Evolutionary conservation across 1,139 yeast genomes (phyloP).

Genomic region (Meyerozyma smithsonii): DNA sequence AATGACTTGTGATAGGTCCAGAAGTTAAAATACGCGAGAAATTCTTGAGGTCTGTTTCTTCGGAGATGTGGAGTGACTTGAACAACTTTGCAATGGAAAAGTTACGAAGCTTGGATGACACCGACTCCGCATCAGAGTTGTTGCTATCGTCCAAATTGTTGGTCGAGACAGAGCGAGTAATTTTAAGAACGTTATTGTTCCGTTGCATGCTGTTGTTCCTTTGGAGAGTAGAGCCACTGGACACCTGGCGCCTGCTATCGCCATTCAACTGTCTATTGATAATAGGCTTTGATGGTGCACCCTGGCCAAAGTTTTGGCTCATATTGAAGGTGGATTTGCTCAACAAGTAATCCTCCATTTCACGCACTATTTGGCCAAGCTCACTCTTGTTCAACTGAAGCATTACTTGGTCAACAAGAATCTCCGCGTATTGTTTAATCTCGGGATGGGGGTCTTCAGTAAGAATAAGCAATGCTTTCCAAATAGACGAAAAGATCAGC

Average conservation of each 20-base stretch:
- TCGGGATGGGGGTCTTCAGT: conserved; percentile 90
- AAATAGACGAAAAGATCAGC: conserved; percentile 77
- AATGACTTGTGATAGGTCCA: conserved; percentile 41
- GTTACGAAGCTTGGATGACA: conserved; percentile 34
- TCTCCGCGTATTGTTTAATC: conserved; percentile 69
- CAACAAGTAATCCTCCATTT: conserved; percentile 60
- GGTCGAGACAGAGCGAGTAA: conserved; percentile 31
- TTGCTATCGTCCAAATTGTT: conserved; percentile 17
- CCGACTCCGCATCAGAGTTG: conserved; percentile 29
- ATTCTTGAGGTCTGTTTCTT: conserved; percentile 36
- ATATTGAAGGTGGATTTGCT: conserved; percentile 46
- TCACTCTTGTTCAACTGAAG: conserved; percentile 63
- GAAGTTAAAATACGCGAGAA: conserved; percentile 34
- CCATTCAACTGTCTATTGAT: conserved; percentile 24
- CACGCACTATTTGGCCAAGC: conserved; percentile 56
- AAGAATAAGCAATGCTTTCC: conserved; percentile 79
- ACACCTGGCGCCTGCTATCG: conserved; percentile 25
- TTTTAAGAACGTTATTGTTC: conserved; percentile 20
- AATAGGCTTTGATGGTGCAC: conserved; percentile 28
- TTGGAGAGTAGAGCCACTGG: conserved; percentile 29
- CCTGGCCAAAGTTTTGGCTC: conserved; percentile 27
- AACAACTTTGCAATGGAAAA: conserved; percentile 41
- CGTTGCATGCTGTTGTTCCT: conserved; percentile 25
- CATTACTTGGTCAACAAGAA: conserved; percentile 71
- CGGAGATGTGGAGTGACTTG: conserved; percentile 38